Base-by-base conservation (phyloP, 805 yeast genomes). In the Metschnikowia chrysomelidarum region DNA sequence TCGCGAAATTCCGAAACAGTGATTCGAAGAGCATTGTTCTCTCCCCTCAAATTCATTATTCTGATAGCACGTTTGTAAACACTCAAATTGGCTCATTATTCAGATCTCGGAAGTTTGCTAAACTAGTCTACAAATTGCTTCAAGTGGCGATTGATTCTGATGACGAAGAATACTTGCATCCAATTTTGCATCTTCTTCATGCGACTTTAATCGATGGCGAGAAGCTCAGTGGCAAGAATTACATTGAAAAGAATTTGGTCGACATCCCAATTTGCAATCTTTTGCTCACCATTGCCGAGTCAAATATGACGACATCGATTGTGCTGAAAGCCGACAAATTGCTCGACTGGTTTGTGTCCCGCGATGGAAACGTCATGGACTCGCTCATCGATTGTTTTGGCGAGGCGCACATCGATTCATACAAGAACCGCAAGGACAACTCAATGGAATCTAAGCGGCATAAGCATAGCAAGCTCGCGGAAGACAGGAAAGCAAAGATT, bases 151-250 rank as follows among this genome's bases (percentile, higher is more conserved):
- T 80, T 15, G 69, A 69, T 31, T 58, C 64, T 1, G 65, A 68
- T 1, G 73, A 76, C 34, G 82, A 80, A 35, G 62, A 75, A 0
- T 80, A 66, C 47, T 56, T 82, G 22, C 74, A 78, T 12, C 78
- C 76, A 27, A 50, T 80, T n/a, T 64, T 85, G 24, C 93, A 84
- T 53, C 64, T 85, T 32, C 44, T 82, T 2, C 87, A 84, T 60
- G 89, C 85, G 5, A 64, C 80, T 6, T 50, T 83, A 13, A 49
- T 62, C 19, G 82, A 79, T 50, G 71, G 70, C 34, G 78, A 72
- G 40, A 36, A 38, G 7, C 29, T 62, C 3, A 56, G 66, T 43
- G 81, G 78, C 1, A 38, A 52, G 7, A 36, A 51, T 1, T 60
- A 70, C 27, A 44, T 71, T 16, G 64, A 70, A 20, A 70, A 69